A percentile compares a stretch with the other conserved stretches of the same genome.
Evolutionary conservation across 164 flowering plant genomes (phyloP).

Genomic region (Nelumbo lutea): DNA sequence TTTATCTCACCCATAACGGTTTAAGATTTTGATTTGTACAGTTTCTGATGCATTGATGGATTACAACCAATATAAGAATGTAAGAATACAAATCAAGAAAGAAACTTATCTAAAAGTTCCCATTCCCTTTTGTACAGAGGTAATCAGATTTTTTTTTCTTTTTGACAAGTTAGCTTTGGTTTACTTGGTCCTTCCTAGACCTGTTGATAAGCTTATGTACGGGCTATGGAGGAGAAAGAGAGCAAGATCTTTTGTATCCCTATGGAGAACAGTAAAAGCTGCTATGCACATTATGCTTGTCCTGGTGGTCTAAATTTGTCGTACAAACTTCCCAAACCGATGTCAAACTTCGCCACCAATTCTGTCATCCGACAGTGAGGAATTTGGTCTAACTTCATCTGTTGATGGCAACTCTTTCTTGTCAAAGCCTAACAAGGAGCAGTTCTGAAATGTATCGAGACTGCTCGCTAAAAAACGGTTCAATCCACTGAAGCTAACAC

Average conservation of each 20-base stretch:
- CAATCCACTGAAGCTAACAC: slow-evolving; percentile 74
- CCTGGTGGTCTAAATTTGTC: not conserved
- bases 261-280: not conserved
- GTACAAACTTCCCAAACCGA: not conserved
- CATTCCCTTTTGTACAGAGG: no score
- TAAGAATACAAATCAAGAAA: no score
- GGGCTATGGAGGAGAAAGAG: not conserved
- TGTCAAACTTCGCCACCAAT: slow-evolving; percentile 37
- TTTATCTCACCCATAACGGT: no score
- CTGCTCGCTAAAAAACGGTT: slow-evolving; percentile 84
- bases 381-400: slow-evolving; percentile 35
- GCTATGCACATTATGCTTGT: not conserved
- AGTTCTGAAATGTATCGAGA: slow-evolving; percentile 84
- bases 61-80: no score
- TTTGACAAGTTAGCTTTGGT: no score
- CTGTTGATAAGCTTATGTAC: not conserved
- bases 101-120: no score
- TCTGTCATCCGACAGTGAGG: slow-evolving; percentile 38
- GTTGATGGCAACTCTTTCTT: slow-evolving; percentile 54
- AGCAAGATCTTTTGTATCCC: not conserved
- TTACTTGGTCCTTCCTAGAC: not conserved
- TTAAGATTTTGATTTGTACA: no score
- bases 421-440: slow-evolving; percentile 67
- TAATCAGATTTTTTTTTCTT: no score
- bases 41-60: no score